phyloP scores from a whole-genome alignment of 805 yeast species.

The Spathaspora hagerdaliae region DNA sequence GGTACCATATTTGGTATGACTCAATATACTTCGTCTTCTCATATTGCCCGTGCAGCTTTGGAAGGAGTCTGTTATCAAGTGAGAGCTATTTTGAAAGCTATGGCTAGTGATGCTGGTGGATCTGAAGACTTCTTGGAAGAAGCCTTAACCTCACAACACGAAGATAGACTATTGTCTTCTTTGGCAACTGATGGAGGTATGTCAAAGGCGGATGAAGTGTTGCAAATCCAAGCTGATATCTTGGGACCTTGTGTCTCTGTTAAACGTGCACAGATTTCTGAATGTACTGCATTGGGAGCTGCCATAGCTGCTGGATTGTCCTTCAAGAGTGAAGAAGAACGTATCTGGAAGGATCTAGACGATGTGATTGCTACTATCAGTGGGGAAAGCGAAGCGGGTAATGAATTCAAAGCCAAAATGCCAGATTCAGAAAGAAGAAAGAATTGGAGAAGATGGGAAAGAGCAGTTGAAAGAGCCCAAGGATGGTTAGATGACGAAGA shows the following conservation, averaged over 20 bases:
- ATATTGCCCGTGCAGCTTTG: conserved; percentile 89
- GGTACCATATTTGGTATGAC: conserved; percentile 93
- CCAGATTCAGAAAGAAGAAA: conserved; percentile 56
- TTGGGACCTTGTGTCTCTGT: conserved; percentile 84
- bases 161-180: conserved; percentile 42
- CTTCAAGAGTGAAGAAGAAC: conserved; percentile 42
- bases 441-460: conserved; percentile 76
- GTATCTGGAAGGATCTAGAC: conserved; percentile 71
- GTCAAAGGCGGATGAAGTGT: conserved; percentile 85
- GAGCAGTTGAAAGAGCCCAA: conserved; percentile 73
- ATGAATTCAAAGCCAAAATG: conserved; percentile 39
- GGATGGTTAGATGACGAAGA: conserved; percentile 66
- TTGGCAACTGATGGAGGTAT: conserved; percentile 93
- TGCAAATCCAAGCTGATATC: conserved; percentile 92
- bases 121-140: conserved; percentile 56
- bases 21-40: conserved; percentile 86
- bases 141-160: conserved; percentile 41
- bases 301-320: conserved; percentile 91
- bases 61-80: conserved; percentile 96
- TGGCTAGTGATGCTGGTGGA: conserved; percentile 80
- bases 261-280: conserved; percentile 74
- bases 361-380: conserved; percentile 53
- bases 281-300: conserved; percentile 94
- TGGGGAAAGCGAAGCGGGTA: conserved; percentile 19
- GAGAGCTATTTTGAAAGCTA: conserved; percentile 82